Evolutionary conservation across 2,329 filamentous ascomycete species (phyloP).

Genomic region (Epicoccum nigrum): DNA sequence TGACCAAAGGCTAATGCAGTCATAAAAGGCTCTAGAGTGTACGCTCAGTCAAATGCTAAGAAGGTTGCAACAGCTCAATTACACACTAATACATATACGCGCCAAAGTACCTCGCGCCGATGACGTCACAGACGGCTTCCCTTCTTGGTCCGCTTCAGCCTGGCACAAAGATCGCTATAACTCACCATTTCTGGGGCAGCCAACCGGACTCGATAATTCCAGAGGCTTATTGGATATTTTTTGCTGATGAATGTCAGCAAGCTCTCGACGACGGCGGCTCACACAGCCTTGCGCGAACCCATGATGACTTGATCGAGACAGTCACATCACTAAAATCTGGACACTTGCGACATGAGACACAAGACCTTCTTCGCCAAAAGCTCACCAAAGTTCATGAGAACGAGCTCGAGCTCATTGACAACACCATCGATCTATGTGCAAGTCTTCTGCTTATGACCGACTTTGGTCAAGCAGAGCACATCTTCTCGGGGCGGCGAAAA

Average conservation of each 20-base stretch:
- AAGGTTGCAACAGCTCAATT: too few species aligned
- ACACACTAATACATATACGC: too few species aligned
- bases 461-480: slow-evolving; percentile 11
- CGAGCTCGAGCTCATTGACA: slow-evolving; percentile 17
- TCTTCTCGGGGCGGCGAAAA: slow-evolving; percentile 14
- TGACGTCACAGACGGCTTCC: too few species aligned
- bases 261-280: slow-evolving; percentile 24
- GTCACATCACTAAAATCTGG: slow-evolving; percentile 9
- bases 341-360: slow-evolving; percentile 9
- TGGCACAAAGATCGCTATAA: slow-evolving; percentile 6
- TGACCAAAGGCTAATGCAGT: neutral
- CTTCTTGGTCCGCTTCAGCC: neutral
- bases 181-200: slow-evolving; percentile 3
- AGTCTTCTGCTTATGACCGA: slow-evolving; percentile 23
- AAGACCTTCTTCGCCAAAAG: slow-evolving; percentile 3
- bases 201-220: neutral
- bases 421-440: slow-evolving; percentile 24
- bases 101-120: too few species aligned
- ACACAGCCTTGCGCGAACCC: slow-evolving; percentile 20
- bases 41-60: too few species aligned
- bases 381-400: slow-evolving; percentile 12
- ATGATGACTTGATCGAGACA: slow-evolving; percentile 27
- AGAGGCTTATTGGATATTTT: slow-evolving; percentile 22
- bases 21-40: too few species aligned
- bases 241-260: slow-evolving; percentile 21